Base-by-base conservation (phyloP, 2,329 filamentous ascomycete species). In the Coniochaeta sp. region DNA sequence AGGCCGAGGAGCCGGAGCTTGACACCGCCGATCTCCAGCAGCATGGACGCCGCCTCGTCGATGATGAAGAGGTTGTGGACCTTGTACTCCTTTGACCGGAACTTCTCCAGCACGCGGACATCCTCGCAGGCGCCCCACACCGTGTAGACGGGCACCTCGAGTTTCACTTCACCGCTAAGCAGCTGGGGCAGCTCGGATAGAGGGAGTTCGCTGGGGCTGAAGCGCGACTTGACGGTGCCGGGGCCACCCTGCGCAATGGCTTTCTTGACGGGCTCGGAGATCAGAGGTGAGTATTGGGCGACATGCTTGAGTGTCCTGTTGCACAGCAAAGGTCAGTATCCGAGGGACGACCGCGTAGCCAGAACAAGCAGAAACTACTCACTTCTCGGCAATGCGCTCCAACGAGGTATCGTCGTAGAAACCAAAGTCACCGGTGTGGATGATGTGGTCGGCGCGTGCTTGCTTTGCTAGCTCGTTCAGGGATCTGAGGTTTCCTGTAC, bases 51-150 rank as follows among this genome's bases (percentile, higher is more conserved):
- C 58, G 95, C 93, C 80, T 99, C 95, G 67, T 99, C 95, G 68
- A 99, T 97, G 71, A 99, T 96, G 80, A 97, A 92, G 66, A 99
- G 85, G 73, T 99, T 99, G 69, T 89, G 88, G 44, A 99, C 90
- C 79, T 97, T 98, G 80, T 99, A 99, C 78, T 99, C 95, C 66
- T 91, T 91, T 14, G 95, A 97, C 64, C 95, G 86, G 77, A 99
- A 96, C 79, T 96, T 97, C 77, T 99, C 95, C 70, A 99, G 77
- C 30, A 99, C 95, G 61, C 95, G 89, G 22, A 99, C 95, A 81
- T 99, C 95, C 77, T 99, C 95, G 72, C 95, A 99, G 55, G 95
- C 95, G 72, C 95, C 95, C 95, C 95, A 99, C 40, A 99, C 95
- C 44, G 95, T 99, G 78, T 97, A 98, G 60, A 99, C 95, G 0